Evolutionary conservation across 2,329 filamentous ascomycete genomes (phyloP).

Genomic region (Diaporthe sp.): DNA sequence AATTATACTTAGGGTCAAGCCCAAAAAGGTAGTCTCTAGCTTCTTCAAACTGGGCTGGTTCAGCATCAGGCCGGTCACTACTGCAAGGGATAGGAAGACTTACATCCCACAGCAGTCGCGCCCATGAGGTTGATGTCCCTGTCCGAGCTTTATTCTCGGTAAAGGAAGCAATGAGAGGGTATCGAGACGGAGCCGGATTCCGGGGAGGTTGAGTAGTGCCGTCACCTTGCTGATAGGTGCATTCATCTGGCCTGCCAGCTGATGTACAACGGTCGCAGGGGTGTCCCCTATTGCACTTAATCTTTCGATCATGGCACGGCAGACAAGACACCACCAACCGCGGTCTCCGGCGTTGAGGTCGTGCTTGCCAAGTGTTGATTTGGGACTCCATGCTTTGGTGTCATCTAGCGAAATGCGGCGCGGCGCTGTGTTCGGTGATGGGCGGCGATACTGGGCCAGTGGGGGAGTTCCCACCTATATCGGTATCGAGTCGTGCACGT

Average conservation of each 20-base stretch:
- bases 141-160: neutral
- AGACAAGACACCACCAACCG: neutral
- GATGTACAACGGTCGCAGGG: neutral
- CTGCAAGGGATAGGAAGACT: neutral
- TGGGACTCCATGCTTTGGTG: neutral
- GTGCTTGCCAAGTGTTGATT: neutral
- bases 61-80: neutral
- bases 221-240: neutral
- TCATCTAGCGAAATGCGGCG: neutral
- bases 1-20: neutral
- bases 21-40: neutral
- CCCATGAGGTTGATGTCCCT: neutral
- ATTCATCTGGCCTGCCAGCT: neutral
- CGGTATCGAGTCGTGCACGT: neutral
- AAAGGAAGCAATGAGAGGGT: neutral
- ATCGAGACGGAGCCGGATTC: neutral
- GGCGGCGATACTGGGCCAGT: neutral
- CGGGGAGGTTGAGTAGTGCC: neutral
- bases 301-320: neutral
- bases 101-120: neutral
- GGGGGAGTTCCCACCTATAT: neutral
- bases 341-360: neutral
- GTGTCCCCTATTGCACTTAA: neutral
- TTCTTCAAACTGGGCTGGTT: neutral
- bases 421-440: neutral